Conservation (phyloP, 176 grass and related monocot genomes). For the Ensete ventricosum region DNA sequence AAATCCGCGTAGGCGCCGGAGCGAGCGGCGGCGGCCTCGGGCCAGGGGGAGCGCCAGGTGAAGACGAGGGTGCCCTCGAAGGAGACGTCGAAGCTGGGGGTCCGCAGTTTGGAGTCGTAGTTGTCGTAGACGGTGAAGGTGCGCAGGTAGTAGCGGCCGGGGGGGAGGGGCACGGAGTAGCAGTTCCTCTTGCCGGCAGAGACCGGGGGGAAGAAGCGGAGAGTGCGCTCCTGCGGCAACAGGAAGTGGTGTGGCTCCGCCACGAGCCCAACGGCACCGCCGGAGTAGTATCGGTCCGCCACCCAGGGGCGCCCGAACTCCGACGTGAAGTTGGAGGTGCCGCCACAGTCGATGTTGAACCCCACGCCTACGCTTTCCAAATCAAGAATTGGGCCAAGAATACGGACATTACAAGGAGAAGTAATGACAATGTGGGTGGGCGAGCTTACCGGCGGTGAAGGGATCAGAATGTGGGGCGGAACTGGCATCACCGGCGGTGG, state of each 20-base stretch:
- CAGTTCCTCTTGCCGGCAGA: slow-evolving; percentile 83
- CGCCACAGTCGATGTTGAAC: slow-evolving; percentile 92
- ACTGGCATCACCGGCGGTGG: neutral
- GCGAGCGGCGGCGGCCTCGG: slow-evolving; percentile 52
- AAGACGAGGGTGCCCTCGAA: slow-evolving; percentile 83
- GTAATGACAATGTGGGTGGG: neutral
- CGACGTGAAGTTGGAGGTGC: slow-evolving; percentile 69
- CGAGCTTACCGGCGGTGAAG: neutral
- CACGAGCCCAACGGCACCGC: slow-evolving; percentile 41
- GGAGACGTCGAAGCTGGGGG: slow-evolving; percentile 88
- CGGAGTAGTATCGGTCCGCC: slow-evolving; percentile 74
- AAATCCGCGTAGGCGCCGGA: slow-evolving; percentile 93
- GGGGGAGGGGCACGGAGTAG: slow-evolving; percentile 61
- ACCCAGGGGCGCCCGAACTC: slow-evolving; percentile 67
- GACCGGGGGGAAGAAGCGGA: slow-evolving; percentile 85
- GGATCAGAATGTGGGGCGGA: neutral
- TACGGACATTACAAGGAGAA: neutral
- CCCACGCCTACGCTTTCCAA: slow-evolving; percentile 4
- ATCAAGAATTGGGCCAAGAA: neutral
- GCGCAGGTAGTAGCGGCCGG: slow-evolving; percentile 89
- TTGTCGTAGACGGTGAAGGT: slow-evolving; percentile 98
- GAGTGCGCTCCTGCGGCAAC: slow-evolving; percentile 72
- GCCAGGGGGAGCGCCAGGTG: slow-evolving; percentile 86
- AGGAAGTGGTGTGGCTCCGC: slow-evolving; percentile 87
- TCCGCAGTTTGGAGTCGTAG: slow-evolving; percentile 76